Evolutionary conservation across 441 rosid species (phyloP).

Genomic region (Arabidopsis lyrata): DNA sequence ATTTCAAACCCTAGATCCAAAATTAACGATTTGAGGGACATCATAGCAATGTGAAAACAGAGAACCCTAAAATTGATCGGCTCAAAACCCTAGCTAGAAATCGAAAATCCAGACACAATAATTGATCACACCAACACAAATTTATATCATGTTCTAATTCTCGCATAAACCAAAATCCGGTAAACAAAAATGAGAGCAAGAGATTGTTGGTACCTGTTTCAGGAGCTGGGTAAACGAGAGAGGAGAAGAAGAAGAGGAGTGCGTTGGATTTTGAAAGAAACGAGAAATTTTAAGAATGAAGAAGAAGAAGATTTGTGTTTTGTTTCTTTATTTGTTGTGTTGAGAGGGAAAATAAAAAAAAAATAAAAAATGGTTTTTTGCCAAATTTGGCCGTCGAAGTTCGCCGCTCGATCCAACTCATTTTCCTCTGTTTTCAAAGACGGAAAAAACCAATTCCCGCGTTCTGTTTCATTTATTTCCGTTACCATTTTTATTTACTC

Average conservation of each 20-base stretch:
- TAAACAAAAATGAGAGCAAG: background rate
- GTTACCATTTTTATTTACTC: slow-evolving; percentile 1
- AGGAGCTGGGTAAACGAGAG: slow-evolving; percentile 33
- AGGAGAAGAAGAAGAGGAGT: slow-evolving; percentile 14
- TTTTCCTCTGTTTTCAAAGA: slow-evolving; percentile 1
- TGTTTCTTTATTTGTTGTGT: background rate
- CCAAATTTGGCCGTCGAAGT: slow-evolving; percentile 40
- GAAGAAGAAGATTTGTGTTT: background rate
- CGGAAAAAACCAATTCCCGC: slow-evolving; percentile 35
- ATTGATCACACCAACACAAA: background rate
- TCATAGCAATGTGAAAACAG: background rate
- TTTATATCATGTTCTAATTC: background rate
- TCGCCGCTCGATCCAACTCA: slow-evolving; percentile 43
- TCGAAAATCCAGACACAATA: background rate
- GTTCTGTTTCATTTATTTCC: slow-evolving; percentile 33
- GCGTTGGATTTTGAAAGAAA: slow-evolving; percentile 3
- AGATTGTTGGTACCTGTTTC: slow-evolving; percentile 22
- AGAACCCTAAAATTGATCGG: background rate
- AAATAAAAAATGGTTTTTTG: slow-evolving; percentile 4
- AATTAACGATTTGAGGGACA: background rate
- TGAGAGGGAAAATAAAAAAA: slow-evolving; percentile 12
- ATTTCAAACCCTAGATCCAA: no score
- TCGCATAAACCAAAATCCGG: background rate
- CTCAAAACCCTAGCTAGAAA: background rate
- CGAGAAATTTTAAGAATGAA: background rate